Base-by-base conservation (phyloP, 2,329 filamentous ascomycete species). In the Cryphonectria naterciae region DNA sequence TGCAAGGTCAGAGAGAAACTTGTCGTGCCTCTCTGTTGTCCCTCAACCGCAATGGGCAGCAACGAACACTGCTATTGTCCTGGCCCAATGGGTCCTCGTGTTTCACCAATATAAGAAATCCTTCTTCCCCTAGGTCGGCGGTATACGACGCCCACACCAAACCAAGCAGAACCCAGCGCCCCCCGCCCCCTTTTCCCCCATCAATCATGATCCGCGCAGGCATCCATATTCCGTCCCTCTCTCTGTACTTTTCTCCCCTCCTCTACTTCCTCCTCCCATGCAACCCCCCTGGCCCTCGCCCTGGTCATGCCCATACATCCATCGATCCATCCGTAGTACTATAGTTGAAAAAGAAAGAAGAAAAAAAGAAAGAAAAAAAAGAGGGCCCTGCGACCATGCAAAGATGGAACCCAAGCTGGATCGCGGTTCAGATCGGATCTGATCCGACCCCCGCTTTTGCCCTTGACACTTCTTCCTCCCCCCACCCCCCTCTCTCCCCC, bases 181-280 rank as follows among this genome's bases (percentile, higher is more conserved):
- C 43, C 19, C 17, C 43, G 4, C 2, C 46, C 46, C 46, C 15
- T 13, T 6, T 17, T 17, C 17, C 2, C 46, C 46, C 46, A 22
- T n/a, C 46, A 49, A 49, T 58, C 13, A 58, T 32, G 54, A 58
- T 58, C 54, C 54, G 54, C 54, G 25, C 54, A 58, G 54, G 54
- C 54, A 58, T 58, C 25, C 52, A n/a, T 49, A 6, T n/a, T 49
- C 46, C 46, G 10, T 49, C 46, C 46, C 17, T n/a, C 46, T 19
- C 6, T 49, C 37, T 39, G 37, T 39, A 39, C 37, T 39, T 39
- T 39, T 39, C 22, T n/a, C 8, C 46, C 7, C 17, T 22, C 46
- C 19, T 49, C 13, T 17, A 2, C 43, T 22, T 49, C 25, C 52
- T 13, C 25, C n/a, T 10, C 52, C 25, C 22, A 52, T n/a, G 22